phyloP scores from a whole-genome alignment of 345 rosid species.

The Arabis hirsuta region DNA sequence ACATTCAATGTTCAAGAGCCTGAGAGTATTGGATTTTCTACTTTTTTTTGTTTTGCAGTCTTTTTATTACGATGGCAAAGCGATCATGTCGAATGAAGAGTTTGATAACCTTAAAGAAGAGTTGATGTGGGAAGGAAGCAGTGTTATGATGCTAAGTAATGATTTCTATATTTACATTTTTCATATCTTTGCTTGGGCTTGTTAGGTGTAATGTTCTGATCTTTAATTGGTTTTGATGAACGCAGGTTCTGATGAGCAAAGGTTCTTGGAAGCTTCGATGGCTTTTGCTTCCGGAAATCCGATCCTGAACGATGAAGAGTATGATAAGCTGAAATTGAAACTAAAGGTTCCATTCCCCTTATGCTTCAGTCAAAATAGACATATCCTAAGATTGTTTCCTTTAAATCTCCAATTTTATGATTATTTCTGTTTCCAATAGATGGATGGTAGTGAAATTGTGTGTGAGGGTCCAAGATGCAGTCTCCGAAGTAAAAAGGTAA shows the following conservation, averaged over 20 bases:
- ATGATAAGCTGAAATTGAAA: slow-evolving; percentile 62
- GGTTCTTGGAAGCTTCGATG: slow-evolving; percentile 93
- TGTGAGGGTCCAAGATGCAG: slow-evolving; percentile 96
- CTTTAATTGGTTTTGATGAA: slow-evolving; percentile 11
- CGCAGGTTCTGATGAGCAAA: slow-evolving; percentile 45
- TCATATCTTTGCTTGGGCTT: neutral
- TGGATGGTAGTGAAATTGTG: slow-evolving; percentile 88
- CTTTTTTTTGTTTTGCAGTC: slow-evolving; percentile 50
- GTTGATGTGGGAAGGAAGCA: slow-evolving; percentile 99
- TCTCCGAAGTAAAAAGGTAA: slow-evolving; percentile 86
- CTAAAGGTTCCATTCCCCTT: slow-evolving; percentile 62
- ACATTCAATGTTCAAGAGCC: neutral
- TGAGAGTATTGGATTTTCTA: slow-evolving; percentile 3
- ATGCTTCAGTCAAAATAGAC: neutral
- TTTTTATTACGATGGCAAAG: slow-evolving; percentile 94
- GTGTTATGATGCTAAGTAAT: slow-evolving; percentile 96
- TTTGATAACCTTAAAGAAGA: slow-evolving; percentile 98
- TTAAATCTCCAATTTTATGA: slow-evolving; percentile 13
- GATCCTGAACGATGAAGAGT: slow-evolving; percentile 74
- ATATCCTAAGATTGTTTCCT: neutral
- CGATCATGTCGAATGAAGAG: slow-evolving; percentile 94
- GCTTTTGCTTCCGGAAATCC: slow-evolving; percentile 88
- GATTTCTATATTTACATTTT: neutral
- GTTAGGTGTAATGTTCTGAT: neutral
- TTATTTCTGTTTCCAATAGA: slow-evolving; percentile 40